Conservation (phyloP, 2,329 filamentous ascomycete genomes). For the Pestalotiopsis sp. region DNA sequence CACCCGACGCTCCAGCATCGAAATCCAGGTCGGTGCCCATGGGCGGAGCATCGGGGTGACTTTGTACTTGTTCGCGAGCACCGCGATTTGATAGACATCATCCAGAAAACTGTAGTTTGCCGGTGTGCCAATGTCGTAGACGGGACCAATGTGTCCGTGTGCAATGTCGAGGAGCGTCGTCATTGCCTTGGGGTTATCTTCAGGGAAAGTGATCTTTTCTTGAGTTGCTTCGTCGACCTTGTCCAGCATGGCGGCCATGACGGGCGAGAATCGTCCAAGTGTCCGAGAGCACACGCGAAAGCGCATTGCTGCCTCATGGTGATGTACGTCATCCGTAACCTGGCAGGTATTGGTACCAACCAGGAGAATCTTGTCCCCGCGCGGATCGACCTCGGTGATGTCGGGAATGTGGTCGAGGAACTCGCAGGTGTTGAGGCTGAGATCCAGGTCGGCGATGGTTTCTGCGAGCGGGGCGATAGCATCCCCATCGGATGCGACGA, state of each 20-base stretch:
- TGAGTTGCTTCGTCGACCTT: not conserved
- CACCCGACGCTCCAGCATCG: too few species aligned
- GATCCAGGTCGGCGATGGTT: not conserved
- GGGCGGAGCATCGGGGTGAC: not conserved
- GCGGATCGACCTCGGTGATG: not conserved
- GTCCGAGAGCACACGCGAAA: not conserved
- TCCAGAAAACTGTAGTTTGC: not conserved
- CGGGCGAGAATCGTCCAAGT: not conserved
- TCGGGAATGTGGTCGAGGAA: not conserved
- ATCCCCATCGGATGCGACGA: too few species aligned
- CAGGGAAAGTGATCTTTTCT: not conserved
- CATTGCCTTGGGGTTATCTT: not conserved
- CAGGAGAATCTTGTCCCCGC: not conserved
- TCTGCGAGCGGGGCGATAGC: not conserved
- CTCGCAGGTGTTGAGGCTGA: not conserved
- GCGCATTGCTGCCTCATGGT: not conserved
- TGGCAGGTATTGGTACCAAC: not conserved
- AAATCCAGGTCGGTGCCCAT: not conserved
- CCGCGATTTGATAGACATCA: not conserved
- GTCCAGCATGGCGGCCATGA: not conserved
- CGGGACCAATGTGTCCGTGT: not conserved
- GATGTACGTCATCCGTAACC: not conserved
- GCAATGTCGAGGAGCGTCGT: not conserved
- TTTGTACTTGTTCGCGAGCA: not conserved
- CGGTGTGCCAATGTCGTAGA: not conserved